Conservation (phyloP, 1,139 yeast genomes). For the Citeromyces hawaiiensis region DNA sequence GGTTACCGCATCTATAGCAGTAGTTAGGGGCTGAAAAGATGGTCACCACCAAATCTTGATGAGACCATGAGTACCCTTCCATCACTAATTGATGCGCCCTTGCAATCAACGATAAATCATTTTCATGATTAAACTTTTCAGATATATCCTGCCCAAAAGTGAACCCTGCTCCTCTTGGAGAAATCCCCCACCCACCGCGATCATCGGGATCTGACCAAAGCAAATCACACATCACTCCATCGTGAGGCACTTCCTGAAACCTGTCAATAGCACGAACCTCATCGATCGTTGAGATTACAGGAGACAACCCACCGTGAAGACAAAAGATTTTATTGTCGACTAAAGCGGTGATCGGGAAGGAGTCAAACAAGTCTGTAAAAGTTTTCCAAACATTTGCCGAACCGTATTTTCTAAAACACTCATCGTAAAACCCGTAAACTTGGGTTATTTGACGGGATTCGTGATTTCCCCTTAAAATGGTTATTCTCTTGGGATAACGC, state of each 20-base stretch:
- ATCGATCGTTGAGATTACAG: constrained; percentile 81
- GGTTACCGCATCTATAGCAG: constrained; percentile 97
- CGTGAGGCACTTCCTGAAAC: constrained; percentile 95
- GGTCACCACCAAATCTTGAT: constrained; percentile 82
- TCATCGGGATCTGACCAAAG: constrained; percentile 98
- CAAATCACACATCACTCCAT: constrained; percentile 97
- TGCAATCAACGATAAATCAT: constrained; percentile 77
- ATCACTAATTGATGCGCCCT: constrained; percentile 96
- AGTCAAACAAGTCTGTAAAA: constrained; percentile 70
- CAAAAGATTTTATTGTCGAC: constrained; percentile 68
- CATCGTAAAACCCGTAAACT: constrained; percentile 97
- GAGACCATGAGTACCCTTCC: constrained; percentile 76
- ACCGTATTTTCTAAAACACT: constrained; percentile 90
- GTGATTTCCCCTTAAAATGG: constrained; percentile 91
- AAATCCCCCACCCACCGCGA: constrained; percentile 91
- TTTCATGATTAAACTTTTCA: constrained; percentile 65
- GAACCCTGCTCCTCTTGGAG: constrained; percentile 98
- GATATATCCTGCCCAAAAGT: constrained; percentile 84
- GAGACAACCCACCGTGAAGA: constrained; percentile 93
- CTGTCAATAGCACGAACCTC: constrained; percentile 58
- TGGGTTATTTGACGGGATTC: constrained; percentile 96
- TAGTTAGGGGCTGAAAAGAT: constrained; percentile 96
- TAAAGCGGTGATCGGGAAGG: constrained; percentile 85
- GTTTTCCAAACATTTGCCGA: constrained; percentile 87
- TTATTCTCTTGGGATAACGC: constrained; percentile 86